phyloP scores from a whole-genome alignment of 1,139 yeast species.

The Saccharomycopsis crataegensis region DNA sequence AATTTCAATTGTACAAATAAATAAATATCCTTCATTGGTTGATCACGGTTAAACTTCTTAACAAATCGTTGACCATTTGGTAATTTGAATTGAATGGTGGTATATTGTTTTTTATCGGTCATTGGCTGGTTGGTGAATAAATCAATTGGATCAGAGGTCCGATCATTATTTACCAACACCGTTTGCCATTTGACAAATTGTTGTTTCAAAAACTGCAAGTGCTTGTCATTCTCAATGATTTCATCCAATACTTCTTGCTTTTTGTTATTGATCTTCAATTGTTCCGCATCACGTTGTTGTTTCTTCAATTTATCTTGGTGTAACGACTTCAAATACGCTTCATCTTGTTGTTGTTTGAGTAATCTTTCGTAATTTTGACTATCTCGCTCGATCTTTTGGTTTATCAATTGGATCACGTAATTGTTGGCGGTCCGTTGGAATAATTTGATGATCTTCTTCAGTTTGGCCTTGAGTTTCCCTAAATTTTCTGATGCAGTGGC shows the following conservation, averaged over 20 bases:
- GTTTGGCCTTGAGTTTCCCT: slow-evolving; percentile 21
- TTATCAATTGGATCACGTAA: slow-evolving; percentile 46
- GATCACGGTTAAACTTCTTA: slow-evolving; percentile 39
- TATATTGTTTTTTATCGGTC: slow-evolving; percentile 25
- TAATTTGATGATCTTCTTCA: slow-evolving; percentile 29
- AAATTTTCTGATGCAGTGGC: slow-evolving; percentile 38
- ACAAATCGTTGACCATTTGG: slow-evolving; percentile 49
- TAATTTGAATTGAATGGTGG: slow-evolving; percentile 36
- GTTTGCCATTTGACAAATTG: slow-evolving; percentile 1
- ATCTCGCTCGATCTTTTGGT: slow-evolving; percentile 44
- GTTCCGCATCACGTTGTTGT: background rate
- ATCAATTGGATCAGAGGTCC: background rate
- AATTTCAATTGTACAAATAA: slow-evolving; percentile 46
- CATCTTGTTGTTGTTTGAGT: slow-evolving; percentile 50
- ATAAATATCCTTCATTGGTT: slow-evolving; percentile 48
- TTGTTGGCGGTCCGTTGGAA: slow-evolving; percentile 33
- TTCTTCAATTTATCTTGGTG: slow-evolving; percentile 32
- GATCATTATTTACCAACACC: slow-evolving; percentile 2
- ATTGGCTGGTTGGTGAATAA: background rate
- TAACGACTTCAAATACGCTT: slow-evolving; percentile 45
- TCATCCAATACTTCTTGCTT: slow-evolving; percentile 3
- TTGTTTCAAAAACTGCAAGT: background rate
- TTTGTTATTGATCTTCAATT: slow-evolving; percentile 13
- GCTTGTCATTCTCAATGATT: background rate
- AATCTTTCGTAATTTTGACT: slow-evolving; percentile 45